Evolutionary conservation across 805 yeast species (phyloP), one percentile per base, ranked within the genome.

Genomic region (Pichia manshurica): DNA sequence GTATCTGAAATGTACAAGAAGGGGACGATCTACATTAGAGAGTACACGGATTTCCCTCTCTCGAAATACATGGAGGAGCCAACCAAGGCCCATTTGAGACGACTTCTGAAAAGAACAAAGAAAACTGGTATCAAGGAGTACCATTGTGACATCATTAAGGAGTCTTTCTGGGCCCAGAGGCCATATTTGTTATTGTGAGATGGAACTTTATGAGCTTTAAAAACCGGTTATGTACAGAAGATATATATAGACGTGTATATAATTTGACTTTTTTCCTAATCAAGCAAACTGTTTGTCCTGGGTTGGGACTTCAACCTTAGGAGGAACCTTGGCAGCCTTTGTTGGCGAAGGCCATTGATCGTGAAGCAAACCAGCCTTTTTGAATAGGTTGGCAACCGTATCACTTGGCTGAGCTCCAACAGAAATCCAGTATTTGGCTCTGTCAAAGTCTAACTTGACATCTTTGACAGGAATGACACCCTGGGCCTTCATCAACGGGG

Each of bases 331-430:
- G n/a, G 59, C 53, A 32, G 54, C 58, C 33, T 49, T 57, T 9
- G 47, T 53, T 37, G 87, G 73, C 58, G 72, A 61, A 42, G 83
- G 82, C 84, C 83, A 79, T 52, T 72, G 72, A 46, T 72, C 74
- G 28, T 78, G 76, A 46, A 79, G 77, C 48, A 78, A 77, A 50
- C 96, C 89, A 39, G 86, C 88, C 64, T 82, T 87, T 61, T 80
- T 82, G 63, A 93, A 77, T 45, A 93, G 69, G 54, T 79, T 79
- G 2, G 80, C 75, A 12, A 91, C 95, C 3, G 93, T 72, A 39
- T 84, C 89, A 21, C 91, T 81, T 6, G 96, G 95, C 63, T 87
- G 95, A 1, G 98, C 98, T 12, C 99, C 99, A 17, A 88, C 96
- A 58, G 96, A 96, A 32, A 93, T 70, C 99, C 99, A 93, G 67